Conservation (phyloP, 352 stramenopile species). For the Thalassiosira livingstoniorum region DNA sequence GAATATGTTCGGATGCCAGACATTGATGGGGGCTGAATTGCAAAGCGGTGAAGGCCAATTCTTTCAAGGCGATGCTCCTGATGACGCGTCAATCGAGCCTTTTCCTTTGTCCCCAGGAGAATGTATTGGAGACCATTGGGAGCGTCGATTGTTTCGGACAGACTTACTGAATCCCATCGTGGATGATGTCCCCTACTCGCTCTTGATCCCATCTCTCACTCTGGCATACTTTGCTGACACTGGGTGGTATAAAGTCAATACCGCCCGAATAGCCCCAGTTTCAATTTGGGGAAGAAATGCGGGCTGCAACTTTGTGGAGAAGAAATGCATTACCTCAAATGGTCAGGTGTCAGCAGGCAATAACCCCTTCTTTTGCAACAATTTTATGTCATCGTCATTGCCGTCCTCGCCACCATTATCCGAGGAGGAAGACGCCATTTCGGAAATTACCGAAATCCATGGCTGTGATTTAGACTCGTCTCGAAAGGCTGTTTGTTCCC, state of each 20-base stretch:
- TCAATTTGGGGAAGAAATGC: slow-evolving; percentile 74
- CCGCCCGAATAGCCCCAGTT: slow-evolving; percentile 54
- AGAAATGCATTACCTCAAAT: slow-evolving; percentile 68
- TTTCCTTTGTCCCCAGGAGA: slow-evolving; percentile 41
- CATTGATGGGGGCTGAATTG: slow-evolving; percentile 73
- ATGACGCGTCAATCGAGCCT: neutral
- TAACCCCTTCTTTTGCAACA: slow-evolving; percentile 79
- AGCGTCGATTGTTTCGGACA: slow-evolving; percentile 68
- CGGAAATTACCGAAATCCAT: slow-evolving; percentile 59
- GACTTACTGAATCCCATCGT: slow-evolving; percentile 83
- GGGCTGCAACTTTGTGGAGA: slow-evolving; percentile 78
- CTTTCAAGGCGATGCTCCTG: slow-evolving; percentile 23
- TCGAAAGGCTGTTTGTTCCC: slow-evolving; percentile 76
- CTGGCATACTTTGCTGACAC: slow-evolving; percentile 80
- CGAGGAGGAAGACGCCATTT: slow-evolving; percentile 8
- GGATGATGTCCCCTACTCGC: slow-evolving; percentile 66
- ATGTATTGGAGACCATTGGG: slow-evolving; percentile 81
- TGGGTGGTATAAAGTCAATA: slow-evolving; percentile 81
- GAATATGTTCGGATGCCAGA: slow-evolving; percentile 83
- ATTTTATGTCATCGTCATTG: slow-evolving; percentile 20
- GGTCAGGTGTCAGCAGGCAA: slow-evolving; percentile 64
- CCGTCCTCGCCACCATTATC: neutral
- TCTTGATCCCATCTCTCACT: slow-evolving; percentile 74
- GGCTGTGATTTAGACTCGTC: slow-evolving; percentile 76
- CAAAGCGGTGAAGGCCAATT: slow-evolving; percentile 66